Evolutionary conservation across 768 basidiomycete species (phyloP).

Genomic region (Lactarius psammicola): DNA sequence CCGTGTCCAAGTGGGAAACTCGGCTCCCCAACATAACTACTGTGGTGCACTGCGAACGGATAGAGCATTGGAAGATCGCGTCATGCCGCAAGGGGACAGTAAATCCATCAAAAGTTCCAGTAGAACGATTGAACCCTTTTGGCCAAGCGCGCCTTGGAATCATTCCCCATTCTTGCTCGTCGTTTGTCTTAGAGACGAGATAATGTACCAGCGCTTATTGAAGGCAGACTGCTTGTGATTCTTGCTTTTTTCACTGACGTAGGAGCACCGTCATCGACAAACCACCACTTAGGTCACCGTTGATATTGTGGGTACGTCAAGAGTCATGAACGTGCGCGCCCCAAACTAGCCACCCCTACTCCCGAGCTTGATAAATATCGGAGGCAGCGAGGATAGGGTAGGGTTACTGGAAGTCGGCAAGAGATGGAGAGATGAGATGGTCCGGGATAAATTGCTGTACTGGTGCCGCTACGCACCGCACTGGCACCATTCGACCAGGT

Average conservation of each 20-base stretch:
- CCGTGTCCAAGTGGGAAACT: neutral
- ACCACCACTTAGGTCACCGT: neutral
- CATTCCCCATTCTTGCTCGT: neutral
- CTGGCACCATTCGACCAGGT: neutral
- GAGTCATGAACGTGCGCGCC: neutral
- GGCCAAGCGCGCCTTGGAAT: neutral
- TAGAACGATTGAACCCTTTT: neutral
- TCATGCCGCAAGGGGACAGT: conserved; percentile 7
- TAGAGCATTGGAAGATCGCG: neutral
- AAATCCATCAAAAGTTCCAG: neutral
- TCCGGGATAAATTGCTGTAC: neutral
- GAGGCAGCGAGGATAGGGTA: neutral
- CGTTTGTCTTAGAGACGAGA: conserved; percentile 1
- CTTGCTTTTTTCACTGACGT: neutral
- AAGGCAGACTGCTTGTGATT: conserved; percentile 7
- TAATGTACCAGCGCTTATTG: neutral
- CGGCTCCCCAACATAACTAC: neutral
- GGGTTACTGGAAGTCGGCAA: neutral
- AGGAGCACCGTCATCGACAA: neutral
- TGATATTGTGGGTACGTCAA: neutral
- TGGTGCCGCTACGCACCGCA: neutral
- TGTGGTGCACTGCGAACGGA: neutral
- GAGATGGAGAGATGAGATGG: neutral
- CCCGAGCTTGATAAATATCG: neutral
- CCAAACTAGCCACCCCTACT: neutral